These are phyloP conservation scores for Podospora pseudoanserina DNA, from an alignment of 495 filamentous ascomycete genomes.

Conservation along the genomic window DNA sequence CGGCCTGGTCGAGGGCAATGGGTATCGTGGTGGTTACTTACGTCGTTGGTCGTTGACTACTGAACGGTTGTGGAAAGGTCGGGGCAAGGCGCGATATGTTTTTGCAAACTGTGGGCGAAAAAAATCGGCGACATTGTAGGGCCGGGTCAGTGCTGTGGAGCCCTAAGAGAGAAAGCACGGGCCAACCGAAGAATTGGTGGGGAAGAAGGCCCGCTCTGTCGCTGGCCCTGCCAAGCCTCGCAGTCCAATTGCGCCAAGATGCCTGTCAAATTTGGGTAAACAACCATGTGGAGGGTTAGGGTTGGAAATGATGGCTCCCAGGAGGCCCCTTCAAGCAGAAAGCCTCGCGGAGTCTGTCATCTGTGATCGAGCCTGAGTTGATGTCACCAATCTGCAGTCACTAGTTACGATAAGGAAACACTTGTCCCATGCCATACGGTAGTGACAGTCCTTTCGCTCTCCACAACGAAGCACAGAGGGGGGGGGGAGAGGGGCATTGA, in stretches of 20 bases:
- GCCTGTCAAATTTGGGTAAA: neutral
- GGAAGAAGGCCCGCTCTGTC: neutral
- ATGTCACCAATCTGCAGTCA: too few species aligned
- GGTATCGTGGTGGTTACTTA: constrained; percentile 16
- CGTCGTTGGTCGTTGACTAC: constrained; percentile 26
- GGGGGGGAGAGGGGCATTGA: too few species aligned
- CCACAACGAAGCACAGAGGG: too few species aligned
- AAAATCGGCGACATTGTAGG: constrained; percentile 27
- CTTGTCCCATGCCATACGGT: too few species aligned
- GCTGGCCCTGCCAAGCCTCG: neutral
- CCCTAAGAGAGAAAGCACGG: constrained; percentile 13
- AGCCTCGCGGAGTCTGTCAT: too few species aligned
- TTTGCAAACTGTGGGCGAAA: constrained; percentile 39
- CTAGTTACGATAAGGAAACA: too few species aligned
- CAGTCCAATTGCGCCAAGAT: neutral
- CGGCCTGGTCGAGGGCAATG: constrained; percentile 8
- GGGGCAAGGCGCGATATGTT: constrained; percentile 20
- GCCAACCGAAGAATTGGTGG: neutral
- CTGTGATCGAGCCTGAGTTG: too few species aligned
- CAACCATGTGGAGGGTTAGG: neutral
- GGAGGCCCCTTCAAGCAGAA: too few species aligned
- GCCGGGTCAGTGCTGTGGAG: constrained; percentile 21
- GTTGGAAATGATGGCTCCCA: neutral
- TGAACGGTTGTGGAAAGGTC: constrained; percentile 21
- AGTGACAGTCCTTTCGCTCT: too few species aligned